Evolutionary conservation across 495 filamentous ascomycete species (phyloP).

Genomic region (Trichoderma erinaceum): DNA sequence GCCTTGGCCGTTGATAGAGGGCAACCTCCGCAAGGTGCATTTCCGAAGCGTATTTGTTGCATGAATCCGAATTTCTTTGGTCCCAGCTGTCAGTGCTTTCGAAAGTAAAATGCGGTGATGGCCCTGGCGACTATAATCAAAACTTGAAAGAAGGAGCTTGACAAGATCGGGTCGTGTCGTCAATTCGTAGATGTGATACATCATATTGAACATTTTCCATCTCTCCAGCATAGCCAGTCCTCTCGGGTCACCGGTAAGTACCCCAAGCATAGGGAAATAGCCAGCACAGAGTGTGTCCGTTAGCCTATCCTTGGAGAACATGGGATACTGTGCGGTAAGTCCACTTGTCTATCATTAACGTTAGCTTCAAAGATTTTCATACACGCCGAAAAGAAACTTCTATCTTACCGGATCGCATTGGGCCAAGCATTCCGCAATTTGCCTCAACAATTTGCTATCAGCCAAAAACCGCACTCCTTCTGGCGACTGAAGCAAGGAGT

Average conservation of each 20-base stretch:
- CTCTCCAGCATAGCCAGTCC: slow-evolving; percentile 87
- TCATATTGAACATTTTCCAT: slow-evolving; percentile 98
- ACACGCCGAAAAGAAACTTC: neutral
- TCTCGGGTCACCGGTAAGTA: slow-evolving; percentile 69
- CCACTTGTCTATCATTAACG: slow-evolving; percentile 61
- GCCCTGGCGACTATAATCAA: slow-evolving; percentile 80
- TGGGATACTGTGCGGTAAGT: slow-evolving; percentile 74
- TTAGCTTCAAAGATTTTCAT: slow-evolving; percentile 18
- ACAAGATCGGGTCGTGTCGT: slow-evolving; percentile 85
- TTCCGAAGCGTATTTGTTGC: slow-evolving; percentile 77
- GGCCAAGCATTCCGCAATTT: slow-evolving; percentile 90
- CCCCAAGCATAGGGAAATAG: slow-evolving; percentile 89
- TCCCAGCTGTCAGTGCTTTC: slow-evolving; percentile 84
- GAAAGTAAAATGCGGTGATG: slow-evolving; percentile 89
- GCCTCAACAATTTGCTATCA: slow-evolving; percentile 86
- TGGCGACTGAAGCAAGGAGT: slow-evolving; percentile 71
- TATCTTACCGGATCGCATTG: slow-evolving; percentile 67
- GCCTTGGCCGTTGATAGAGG: slow-evolving; percentile 17
- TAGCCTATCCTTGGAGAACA: slow-evolving; percentile 81
- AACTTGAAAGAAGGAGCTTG: slow-evolving; percentile 74
- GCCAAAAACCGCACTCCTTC: slow-evolving; percentile 81
- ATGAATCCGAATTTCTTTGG: slow-evolving; percentile 84
- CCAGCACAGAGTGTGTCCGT: slow-evolving; percentile 78
- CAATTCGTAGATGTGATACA: slow-evolving; percentile 94
- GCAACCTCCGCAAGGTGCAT: slow-evolving; percentile 55